Evolutionary conservation across 805 yeast species (phyloP), one percentile per base, ranked within the genome.

Genomic region (Yamadazyma nakazawae): DNA sequence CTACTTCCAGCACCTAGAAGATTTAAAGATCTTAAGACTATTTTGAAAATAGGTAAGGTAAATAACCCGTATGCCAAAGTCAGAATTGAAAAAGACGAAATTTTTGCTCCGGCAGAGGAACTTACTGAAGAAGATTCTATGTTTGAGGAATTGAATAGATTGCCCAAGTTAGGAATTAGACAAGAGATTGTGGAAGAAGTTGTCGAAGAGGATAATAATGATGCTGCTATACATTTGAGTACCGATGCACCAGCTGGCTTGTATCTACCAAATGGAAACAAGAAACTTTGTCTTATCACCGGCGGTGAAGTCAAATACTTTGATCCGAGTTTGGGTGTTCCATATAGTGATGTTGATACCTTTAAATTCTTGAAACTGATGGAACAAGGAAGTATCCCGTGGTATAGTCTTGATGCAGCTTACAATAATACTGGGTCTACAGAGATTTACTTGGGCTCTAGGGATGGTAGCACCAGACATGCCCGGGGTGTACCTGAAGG

Each of bases 401-500:
- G 86, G 86, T 70, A 72, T 55, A 65, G 72, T 43, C 47, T 71
- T 37, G 65, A 73, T 38, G 78, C 77, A 47, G 79, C 76, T 19
- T 62, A 78, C 14, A 82, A 82, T 53, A 79, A 78, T 32, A 78
- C 81, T n/a, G 76, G 73, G 16, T 68, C 66, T 10, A 70, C 72
- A 5, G 75, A 68, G 51, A 57, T 74, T 4, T 72, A 70, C 39
- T 61, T 70, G 24, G 75, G 75, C 18, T 60, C 61, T 48, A 67
- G 74, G 51, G 69, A 58, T 74, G 88, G 88, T 54, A 67, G 49
- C 78, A 77, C 74, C 64, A 68, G 75, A 43, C 89, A 82, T 53
- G 96, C 96, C 0, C 78, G 78, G 50, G 96, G 96, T 7, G 96
- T 89, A 11, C 97, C 97, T 1, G 85, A 84, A 44, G 95, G 95